Evolutionary conservation across 75 land plant species (phyloP), one percentile per base, ranked within the genome.

Genomic region (Pinus tabuliformis): DNA sequence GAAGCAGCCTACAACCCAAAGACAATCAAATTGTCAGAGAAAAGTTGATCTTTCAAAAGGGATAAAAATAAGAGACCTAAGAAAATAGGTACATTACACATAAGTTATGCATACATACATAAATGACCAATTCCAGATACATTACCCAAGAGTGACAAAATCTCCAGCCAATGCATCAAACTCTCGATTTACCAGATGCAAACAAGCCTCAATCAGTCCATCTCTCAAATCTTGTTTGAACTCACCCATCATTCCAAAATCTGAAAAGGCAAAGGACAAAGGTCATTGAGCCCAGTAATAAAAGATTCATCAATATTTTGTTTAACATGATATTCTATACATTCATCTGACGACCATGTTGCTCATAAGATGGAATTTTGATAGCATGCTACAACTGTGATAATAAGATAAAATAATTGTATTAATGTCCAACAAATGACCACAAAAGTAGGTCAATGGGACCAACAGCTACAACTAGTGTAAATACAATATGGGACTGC

Each of bases 241-340:
- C 73, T 95, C 99, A 63, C 99, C 99, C 99, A 97, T 97, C 99
- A 97, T 97, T 56, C 99, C 99, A 89, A 97, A 97, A 85, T 97
- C 99, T 97, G 87, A 45, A 49, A 62, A 71, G 26, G 18, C 58
- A 76, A 70, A 56, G 56, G 76, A 56, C 42, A 59, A n/a, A 60
- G 20, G 20, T 20, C 20, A 60, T 9, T 49, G 2, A 49, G 54
- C 54, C 54, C 54, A 49, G 9, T 49, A 11, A 49, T 49, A 49
- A 49, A 49, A 49, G 54, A 49, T 49, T 49, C 54, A 49, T 9
- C 54, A 49, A 49, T 49, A 9, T 39, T 49, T 49, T 9, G 12
- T 49, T 11, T 49, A 49, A 49, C 9, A 49, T 49, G 54, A 49
- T 49, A 49, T 49, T 49, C 54, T 11, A 49, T 49, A 11, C 9